Evolutionary conservation across 148 eudicot species (phyloP), one percentile per base, ranked within the genome.

Genomic region (Beta vulgaris): DNA sequence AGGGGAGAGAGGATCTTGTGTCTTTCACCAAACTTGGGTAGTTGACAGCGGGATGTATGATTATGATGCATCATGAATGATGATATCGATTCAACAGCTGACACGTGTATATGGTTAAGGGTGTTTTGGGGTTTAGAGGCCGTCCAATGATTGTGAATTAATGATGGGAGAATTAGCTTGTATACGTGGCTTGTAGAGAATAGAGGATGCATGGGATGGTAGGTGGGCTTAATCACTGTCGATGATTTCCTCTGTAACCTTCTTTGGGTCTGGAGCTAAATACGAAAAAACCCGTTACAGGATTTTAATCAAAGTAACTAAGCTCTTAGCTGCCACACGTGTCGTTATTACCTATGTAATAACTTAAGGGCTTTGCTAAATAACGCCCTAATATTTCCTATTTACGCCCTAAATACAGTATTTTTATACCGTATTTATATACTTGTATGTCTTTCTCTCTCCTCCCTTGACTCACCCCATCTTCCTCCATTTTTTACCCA

Each of bases 21-120:
- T 73, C 37, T 79, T 74, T 75, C 72, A 75, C 76, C 79, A 26
- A 76, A 69, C 42, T 63, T 61, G 3, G 16, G 62, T 64, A 31
- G 51, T 75, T 32, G 73, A 67, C 39, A 73, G 73, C 58, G 73
- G 46, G 51, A 43, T 54, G 36, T 51, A 48, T 53, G 67, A 66
- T 42, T 37, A 42, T 55, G 69, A 59, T 65, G 58, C 26, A 35
- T 57, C 42, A 37, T 44, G 23, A 43, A 60, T 59, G 39, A 32
- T 55, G 77, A 28, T 63, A 40, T 62, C 14, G 49, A 25, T 54
- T 76, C 58, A 31, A 44, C 2, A 46, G 31, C 15, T 64, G 75
- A 55, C 76, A 81, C 77, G 73, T 81, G 78, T n/a, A 13, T 0
- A 5, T 0, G 3, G 13, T 0, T 0, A 18, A 23, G 83, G 79